Evolutionary conservation across 352 stramenopile genomes (phyloP).

Genomic region (Pythium rishiriense): DNA sequence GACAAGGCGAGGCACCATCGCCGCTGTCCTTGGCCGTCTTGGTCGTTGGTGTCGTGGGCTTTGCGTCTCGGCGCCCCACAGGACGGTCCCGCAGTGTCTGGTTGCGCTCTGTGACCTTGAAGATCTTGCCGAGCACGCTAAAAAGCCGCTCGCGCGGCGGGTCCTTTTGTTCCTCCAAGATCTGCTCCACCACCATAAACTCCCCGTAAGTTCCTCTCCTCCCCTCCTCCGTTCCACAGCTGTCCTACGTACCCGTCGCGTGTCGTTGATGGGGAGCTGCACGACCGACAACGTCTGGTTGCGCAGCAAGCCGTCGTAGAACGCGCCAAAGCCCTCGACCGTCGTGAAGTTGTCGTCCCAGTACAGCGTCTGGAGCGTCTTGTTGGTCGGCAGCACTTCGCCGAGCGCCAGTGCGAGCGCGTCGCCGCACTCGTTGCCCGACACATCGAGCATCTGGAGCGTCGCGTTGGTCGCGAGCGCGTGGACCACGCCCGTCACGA

Average conservation of each 20-base stretch:
- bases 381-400: conserved; percentile 50
- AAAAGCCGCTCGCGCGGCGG: conserved; percentile 72
- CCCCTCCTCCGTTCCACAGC: not conserved
- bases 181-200: conserved; percentile 30
- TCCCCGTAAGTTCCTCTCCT: too few species aligned
- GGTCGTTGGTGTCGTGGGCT: not conserved
- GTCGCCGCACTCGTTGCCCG: conserved; percentile 75
- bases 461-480: conserved; percentile 40
- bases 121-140: conserved; percentile 69
- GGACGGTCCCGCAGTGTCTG: conserved; percentile 33
- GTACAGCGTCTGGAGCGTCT: conserved; percentile 61
- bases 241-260: conserved; percentile 43
- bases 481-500: conserved; percentile 48
- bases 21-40: not conserved
- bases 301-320: conserved; percentile 58
- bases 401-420: conserved; percentile 49
- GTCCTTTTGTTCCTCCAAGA: conserved; percentile 68
- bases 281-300: conserved; percentile 72
- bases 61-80: too few species aligned
- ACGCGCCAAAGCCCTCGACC: conserved; percentile 61
- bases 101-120: conserved; percentile 70
- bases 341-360: conserved; percentile 81
- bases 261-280: conserved; percentile 80
- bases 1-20: too few species aligned
- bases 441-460: conserved; percentile 71